phyloP scores from a whole-genome alignment of 2,329 filamentous ascomycete genomes.

The Pyricularia pennisetigena region DNA sequence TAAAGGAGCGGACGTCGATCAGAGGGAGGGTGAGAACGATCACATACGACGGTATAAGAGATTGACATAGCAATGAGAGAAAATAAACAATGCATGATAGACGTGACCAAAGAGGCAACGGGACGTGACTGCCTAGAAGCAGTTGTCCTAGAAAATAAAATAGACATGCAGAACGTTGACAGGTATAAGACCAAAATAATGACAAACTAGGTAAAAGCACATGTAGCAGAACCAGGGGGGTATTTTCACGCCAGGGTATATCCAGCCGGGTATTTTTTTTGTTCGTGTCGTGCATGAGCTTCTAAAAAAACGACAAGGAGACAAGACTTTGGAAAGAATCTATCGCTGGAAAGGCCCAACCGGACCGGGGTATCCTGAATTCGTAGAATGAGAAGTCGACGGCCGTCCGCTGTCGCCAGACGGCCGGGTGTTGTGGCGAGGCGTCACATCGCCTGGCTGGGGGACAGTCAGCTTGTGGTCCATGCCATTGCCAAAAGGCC shows the following conservation, averaged over 20 bases:
- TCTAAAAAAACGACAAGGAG: slow-evolving; percentile 26
- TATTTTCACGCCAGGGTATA: slow-evolving; percentile 57
- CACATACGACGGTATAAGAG: background rate
- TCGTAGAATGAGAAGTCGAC: slow-evolving; percentile 88
- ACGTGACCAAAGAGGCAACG: background rate
- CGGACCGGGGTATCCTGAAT: slow-evolving; percentile 91
- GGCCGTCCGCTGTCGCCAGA: slow-evolving; percentile 88
- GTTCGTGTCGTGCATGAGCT: slow-evolving; percentile 14
- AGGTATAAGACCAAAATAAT: slow-evolving; percentile 28
- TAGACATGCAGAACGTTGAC: slow-evolving; percentile 18
- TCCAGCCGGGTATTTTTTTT: slow-evolving; percentile 48
- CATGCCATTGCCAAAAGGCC: slow-evolving; percentile 55
- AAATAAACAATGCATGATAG: background rate
- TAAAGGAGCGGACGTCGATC: slow-evolving; percentile 4
- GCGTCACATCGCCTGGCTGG: slow-evolving; percentile 71
- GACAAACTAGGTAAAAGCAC: slow-evolving; percentile 32
- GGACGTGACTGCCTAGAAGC: background rate
- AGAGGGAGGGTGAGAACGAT: background rate
- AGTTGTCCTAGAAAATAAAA: slow-evolving; percentile 5
- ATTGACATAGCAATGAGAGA: background rate
- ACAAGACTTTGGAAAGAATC: slow-evolving; percentile 30
- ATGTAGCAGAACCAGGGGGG: slow-evolving; percentile 33
- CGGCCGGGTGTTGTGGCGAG: slow-evolving; percentile 72
- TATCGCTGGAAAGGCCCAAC: slow-evolving; percentile 79
- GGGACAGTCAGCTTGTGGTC: slow-evolving; percentile 55